Base-by-base conservation (phyloP, 371 early-diverging fungal species). In the Mucor plumbeus region DNA sequence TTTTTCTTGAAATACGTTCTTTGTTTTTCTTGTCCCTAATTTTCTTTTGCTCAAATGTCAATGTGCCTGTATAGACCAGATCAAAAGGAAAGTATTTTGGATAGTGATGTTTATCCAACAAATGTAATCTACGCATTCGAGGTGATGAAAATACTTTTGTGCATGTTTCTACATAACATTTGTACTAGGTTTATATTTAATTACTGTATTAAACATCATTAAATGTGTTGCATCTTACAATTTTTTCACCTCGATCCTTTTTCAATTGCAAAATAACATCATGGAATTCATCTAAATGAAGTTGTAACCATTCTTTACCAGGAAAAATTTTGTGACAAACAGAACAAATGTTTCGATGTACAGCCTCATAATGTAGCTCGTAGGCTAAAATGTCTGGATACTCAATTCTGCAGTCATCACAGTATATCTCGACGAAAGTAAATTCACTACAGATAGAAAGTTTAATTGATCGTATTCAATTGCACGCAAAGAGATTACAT, bases 141-240 rank as follows among this genome's bases (percentile, higher is more conserved):
- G 87, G 83, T 1, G 79, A 77, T 5, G 78, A 73, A 59, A 85
- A 88, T 4, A 73, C 56, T 31, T 81, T 74, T 5, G 68, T 55
- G 73, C 93, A 93, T 1, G 70, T 82, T 44, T 89, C 87, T 4
- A 93, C 91, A 69, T 81, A 92, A 69, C 94, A 93, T 56, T 80
- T 83, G 68, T 89, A 88, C 90, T 90, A 79, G 14, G 33, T n/a
- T 39, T 35, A 26, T 26, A 40, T 38, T 14, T 26, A 26, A 26
- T 26, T 26, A 4, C 7, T 48, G 36, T 13, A 39, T 13, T 15
- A 13, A 54, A 14, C 34, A 60, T n/a, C 4, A 44, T 33, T 6
- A 7, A 1, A 7, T 4, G 13, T 35, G 47, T 0, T 4, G 53
- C 6, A n/a, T 47, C 80, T 68, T 86, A 87, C 90, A n/a, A 82